Evolutionary conservation across 495 filamentous ascomycete species (phyloP), one percentile per base, ranked within the genome.

Genomic region (Lasiosphaeria hispida): DNA sequence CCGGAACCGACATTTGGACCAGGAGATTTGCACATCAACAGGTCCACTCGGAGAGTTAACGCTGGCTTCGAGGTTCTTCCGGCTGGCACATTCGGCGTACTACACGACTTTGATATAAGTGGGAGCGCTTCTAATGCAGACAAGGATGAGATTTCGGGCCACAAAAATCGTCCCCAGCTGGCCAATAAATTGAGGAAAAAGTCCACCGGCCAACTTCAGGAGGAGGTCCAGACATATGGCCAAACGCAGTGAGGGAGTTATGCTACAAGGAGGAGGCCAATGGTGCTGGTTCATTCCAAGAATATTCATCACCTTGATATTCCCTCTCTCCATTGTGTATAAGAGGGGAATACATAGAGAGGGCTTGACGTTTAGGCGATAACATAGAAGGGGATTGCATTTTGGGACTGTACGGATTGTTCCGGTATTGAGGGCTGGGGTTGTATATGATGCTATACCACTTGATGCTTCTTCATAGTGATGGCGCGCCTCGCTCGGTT

Each of bases 61-160:
- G 76, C 78, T 9, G 84, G 85, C 5, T 87, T 87, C 57, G 80
- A 85, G 62, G 73, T 87, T 39, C 66, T 87, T 0, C 76, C 75
- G 30, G 82, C 82, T 13, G 85, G 85, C 14, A 85, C 80, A 2
- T 75, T 77, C 57, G 63, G 66, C 7, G 55, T 54, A 11, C 45
- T 60, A 4, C 53, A 60, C 23, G 47, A 59, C 41, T 35, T 38
- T 14, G 17, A 30, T 23, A 54, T 45, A 17, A 41, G 13, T 14
- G 34, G 17, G 4, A 58, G 60, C 47, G 53, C 61, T 17, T 35
- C 17, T 13, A 60, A 63, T 5, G 41, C 57, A 36, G 64, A 63
- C 35, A 63, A 61, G 2, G 41, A 11, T 17, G 44, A 58, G 3
- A 54, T 48, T 15, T 33, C 35, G 35, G 44, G 42, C 9, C 38